Evolutionary conservation across 495 filamentous ascomycete species (phyloP).

Genomic region (Aspergillus egyptiacus): DNA sequence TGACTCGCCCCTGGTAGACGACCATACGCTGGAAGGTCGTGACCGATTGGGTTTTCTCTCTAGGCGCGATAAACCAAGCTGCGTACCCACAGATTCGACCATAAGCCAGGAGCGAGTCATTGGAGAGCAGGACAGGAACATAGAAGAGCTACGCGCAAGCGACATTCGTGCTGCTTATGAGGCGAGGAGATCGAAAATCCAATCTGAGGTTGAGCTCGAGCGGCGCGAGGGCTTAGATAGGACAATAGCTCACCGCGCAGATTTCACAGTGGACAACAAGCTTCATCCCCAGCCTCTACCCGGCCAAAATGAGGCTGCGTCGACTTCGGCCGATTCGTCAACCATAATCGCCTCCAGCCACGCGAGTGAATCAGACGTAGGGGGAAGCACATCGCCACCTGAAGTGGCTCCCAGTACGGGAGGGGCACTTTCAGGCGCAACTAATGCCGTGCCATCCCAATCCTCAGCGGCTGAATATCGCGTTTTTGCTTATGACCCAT

Average conservation of each 20-base stretch:
- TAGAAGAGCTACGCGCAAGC: conserved; percentile 41
- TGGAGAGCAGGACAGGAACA: conserved; percentile 27
- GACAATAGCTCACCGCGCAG: neutral
- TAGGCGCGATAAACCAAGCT: neutral
- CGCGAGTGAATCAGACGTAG: neutral
- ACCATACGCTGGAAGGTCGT: neutral
- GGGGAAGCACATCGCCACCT: neutral
- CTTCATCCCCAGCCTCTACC: neutral
- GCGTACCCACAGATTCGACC: neutral
- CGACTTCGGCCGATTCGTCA: neutral
- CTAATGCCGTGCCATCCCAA: no score
- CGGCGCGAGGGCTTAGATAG: neutral
- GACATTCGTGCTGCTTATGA: conserved; percentile 45
- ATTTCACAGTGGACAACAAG: neutral
- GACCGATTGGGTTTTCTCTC: conserved; percentile 2
- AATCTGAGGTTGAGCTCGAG: conserved; percentile 14
- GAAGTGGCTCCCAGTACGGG: neutral
- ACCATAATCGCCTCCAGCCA: neutral
- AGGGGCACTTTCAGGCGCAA: neutral
- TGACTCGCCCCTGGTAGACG: neutral
- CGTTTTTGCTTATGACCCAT: conserved; percentile 66
- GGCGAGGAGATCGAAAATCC: conserved; percentile 20
- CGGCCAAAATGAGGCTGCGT: no score
- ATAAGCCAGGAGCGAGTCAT: neutral
- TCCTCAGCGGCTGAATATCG: conserved; percentile 48